phyloP scores from a whole-genome alignment of 2,329 filamentous ascomycete species.

The Penicillium sp. region DNA sequence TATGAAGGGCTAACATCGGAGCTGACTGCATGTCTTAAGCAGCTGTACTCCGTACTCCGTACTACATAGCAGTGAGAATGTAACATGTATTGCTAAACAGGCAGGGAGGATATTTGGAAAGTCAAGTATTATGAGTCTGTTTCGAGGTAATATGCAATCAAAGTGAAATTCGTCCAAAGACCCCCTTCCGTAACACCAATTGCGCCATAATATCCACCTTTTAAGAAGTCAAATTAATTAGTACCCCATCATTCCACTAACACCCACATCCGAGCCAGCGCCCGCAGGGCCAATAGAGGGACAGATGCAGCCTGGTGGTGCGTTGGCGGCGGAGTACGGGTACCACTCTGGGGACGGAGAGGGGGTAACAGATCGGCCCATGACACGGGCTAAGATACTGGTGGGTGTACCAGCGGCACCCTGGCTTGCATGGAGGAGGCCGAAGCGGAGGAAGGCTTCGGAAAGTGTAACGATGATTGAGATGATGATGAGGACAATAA shows the following conservation, averaged over 20 bases:
- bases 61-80: neutral
- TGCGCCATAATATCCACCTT: neutral
- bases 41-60: too few species aligned
- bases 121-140: neutral
- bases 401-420: slow-evolving; percentile 14
- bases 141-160: neutral
- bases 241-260: slow-evolving; percentile 10
- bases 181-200: neutral
- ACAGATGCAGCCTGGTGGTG: slow-evolving; percentile 23
- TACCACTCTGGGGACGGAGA: slow-evolving; percentile 16
- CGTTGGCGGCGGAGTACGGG: slow-evolving; percentile 6
- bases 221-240: neutral
- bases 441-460: slow-evolving; percentile 84
- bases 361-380: slow-evolving; percentile 17
- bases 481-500: slow-evolving; percentile 88
- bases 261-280: slow-evolving; percentile 7
- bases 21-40: neutral
- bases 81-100: neutral
- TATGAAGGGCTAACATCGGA: neutral
- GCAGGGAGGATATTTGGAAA: neutral
- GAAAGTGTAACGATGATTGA: slow-evolving; percentile 88
- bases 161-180: neutral
- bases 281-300: slow-evolving; percentile 14
- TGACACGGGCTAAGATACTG: slow-evolving; percentile 17
- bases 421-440: slow-evolving; percentile 56